Base-by-base conservation (phyloP, 257 asterid genomes). In the Rauvolfia tetraphylla region DNA sequence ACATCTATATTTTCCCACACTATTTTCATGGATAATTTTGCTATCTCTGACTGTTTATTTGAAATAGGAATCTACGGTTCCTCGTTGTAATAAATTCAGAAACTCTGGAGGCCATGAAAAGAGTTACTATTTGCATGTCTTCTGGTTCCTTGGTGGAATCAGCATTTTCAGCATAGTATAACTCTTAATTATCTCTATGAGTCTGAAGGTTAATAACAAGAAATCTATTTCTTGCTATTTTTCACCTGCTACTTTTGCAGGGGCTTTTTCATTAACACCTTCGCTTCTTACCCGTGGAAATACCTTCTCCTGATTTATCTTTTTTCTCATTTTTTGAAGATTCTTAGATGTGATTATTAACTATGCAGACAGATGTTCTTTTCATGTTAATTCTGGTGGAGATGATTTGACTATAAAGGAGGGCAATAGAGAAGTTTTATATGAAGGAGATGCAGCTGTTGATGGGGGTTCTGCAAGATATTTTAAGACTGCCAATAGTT, bases 301-400 rank as follows among this genome's bases (percentile, higher is more conserved):
- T 75, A 11, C 63, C 67, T n/a, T 71, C 81, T 29, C 4, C 66
- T 33, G 2, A 61, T 51, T 72, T 67, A 71, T 48, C 23, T 27
- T 17, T 49, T 59, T 25, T 46, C n/a, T 39, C 34, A 23, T 0
- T 76, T 12, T 4, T 1, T 34, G 34, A 49, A 49, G 27, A 68
- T 29, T 53, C 29, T 27, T 18, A 36, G 14, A 70, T 75, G 0
- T 51, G 29, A 49, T 31, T 67, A 67, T 78, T 75, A 79, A 49
- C 54, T 77, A 29, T 81, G 76, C 96, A 93, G 98, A 88, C 81
- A 84, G 78, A 83, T 93, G 98, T 81, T 93, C 98, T 17, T 80
- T 93, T 54, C 86, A 79, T 84, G 90, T 93, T 76, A 91, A 91
- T 83, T 89, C 95, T 71, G 98, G 98, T 13, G 98, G 97, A 76